Base-by-base conservation (phyloP, 345 rosid species). In the Linum usitatissimum region DNA sequence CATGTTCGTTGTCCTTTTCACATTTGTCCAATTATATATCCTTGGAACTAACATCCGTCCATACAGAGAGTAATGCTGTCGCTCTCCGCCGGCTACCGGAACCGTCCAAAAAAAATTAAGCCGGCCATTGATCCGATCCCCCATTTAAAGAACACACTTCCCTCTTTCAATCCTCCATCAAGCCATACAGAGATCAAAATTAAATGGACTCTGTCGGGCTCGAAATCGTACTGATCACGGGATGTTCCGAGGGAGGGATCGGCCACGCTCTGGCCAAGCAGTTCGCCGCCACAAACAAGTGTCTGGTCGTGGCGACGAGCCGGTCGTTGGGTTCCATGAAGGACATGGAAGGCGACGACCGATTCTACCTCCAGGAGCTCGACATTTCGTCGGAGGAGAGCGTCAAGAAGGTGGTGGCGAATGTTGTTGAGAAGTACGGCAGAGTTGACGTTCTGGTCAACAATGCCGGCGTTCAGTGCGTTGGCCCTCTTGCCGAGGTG, bases 201-300 rank as follows among this genome's bases (percentile, higher is more conserved):
- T 20, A 42, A 30, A 80, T 82, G 90, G 86, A 70, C 28, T 65
- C 49, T n/a, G 34, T 57, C 28, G 67, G 55, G 30, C 66, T 63
- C 39, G 81, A 81, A 56, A 94, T 88, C 74, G 90, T 91, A 34
- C 65, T 91, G 45, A 80, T 91, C 56, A 84, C 96, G 1, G 96
- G 98, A 9, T 91, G 95, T 68, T 75, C 84, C 6, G 73, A 82
- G 30, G 98, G 98, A 59, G 96, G 98, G 0, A 91, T 91, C 1
- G 96, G 98, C 7, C 81, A 91, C 60, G 95, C 90, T 4, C 74
- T 91, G 75, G 95, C 98, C 1, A 83, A 69, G 18, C 95, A 83
- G 63, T 91, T 91, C 68, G 81, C 92, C 0, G 75, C 76, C 30
- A 34, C 38, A 0, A 80, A 71, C 0, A 78, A 75, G 17, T 88